phyloP scores from a whole-genome alignment of 495 filamentous ascomycete genomes.

The Podospora comata region DNA sequence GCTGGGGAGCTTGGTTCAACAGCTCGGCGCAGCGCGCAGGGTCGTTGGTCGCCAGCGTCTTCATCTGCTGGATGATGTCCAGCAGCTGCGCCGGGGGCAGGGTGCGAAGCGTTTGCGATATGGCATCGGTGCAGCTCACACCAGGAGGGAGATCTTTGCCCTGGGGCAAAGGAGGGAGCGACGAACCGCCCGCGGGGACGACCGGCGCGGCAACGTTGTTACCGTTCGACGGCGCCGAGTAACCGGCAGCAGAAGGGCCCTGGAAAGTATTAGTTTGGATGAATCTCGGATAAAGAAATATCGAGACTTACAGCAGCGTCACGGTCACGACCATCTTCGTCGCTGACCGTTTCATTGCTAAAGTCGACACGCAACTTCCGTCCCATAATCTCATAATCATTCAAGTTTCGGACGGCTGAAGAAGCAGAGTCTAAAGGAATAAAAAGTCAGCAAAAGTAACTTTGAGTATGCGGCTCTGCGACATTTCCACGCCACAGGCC shows the following conservation, averaged over 20 bases:
- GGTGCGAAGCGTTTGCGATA: slow-evolving; percentile 80
- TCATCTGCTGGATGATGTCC: slow-evolving; percentile 94
- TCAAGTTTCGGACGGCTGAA: slow-evolving; percentile 91
- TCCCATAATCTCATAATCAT: slow-evolving; percentile 94
- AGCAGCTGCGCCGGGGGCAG: slow-evolving; percentile 86
- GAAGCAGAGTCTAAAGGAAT: slow-evolving; percentile 69
- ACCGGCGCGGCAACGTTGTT: slow-evolving; percentile 25
- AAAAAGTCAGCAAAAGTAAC: not conserved
- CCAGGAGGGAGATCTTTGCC: slow-evolving; percentile 79
- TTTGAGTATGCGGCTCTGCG: not conserved
- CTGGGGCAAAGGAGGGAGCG: slow-evolving; percentile 75
- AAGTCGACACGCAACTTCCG: slow-evolving; percentile 93
- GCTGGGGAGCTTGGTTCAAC: slow-evolving; percentile 83
- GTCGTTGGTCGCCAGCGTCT: slow-evolving; percentile 74
- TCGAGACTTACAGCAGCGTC: slow-evolving; percentile 26
- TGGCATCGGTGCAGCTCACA: slow-evolving; percentile 81
- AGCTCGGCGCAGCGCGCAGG: slow-evolving; percentile 83
- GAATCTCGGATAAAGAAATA: not conserved
- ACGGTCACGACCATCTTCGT: slow-evolving; percentile 51
- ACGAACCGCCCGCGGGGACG: slow-evolving; percentile 30
- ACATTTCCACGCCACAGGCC: not conserved
- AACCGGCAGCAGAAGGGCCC: slow-evolving; percentile 10
- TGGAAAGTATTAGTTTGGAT: not conserved
- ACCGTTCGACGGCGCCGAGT: slow-evolving; percentile 21
- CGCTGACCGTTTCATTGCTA: slow-evolving; percentile 81